phyloP scores from a whole-genome alignment of 106 monocot genomes.

The Dioscorea dumetorum region DNA sequence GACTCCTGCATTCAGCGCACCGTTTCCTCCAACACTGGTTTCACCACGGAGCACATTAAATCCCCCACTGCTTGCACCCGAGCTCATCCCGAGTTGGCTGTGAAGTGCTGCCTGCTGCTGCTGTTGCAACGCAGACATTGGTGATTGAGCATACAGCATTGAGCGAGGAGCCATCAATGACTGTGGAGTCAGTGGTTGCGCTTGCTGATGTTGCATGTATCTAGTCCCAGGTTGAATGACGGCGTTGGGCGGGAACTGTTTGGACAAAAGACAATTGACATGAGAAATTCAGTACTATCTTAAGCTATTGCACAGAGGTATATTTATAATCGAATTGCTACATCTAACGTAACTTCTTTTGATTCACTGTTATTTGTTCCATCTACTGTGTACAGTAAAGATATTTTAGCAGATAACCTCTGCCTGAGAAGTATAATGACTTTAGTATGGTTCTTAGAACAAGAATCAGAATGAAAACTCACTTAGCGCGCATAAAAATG shows the following conservation, averaged over 20 bases:
- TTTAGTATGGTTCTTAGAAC: no score
- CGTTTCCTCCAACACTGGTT: slow-evolving; percentile 23
- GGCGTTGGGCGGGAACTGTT: slow-evolving; percentile 61
- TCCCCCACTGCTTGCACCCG: slow-evolving; percentile 42
- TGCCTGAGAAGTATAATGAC: no score
- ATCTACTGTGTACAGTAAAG: no score
- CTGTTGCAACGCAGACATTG: slow-evolving; percentile 56
- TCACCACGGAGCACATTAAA: slow-evolving; percentile 75
- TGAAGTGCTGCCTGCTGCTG: slow-evolving; percentile 45
- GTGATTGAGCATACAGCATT: slow-evolving; percentile 63
- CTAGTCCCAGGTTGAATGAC: slow-evolving; percentile 51
- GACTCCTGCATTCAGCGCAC: slow-evolving; percentile 16
- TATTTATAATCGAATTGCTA: no score
- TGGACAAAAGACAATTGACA: background rate
- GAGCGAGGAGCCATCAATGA: slow-evolving; percentile 65
- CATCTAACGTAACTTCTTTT: no score
- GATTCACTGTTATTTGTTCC: no score
- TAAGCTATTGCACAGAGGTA: no score
- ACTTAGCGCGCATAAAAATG: no score
- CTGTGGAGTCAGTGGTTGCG: slow-evolving; percentile 54
- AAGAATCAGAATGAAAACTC: no score
- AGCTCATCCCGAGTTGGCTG: slow-evolving; percentile 52
- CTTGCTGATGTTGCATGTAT: slow-evolving; percentile 65
- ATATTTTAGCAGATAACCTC: no score
- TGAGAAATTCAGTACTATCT: background rate